These are phyloP conservation scores for Nidula niveotomentosa DNA, from an alignment of 1,284 basidiomycete species.

Conservation along the genomic window DNA sequence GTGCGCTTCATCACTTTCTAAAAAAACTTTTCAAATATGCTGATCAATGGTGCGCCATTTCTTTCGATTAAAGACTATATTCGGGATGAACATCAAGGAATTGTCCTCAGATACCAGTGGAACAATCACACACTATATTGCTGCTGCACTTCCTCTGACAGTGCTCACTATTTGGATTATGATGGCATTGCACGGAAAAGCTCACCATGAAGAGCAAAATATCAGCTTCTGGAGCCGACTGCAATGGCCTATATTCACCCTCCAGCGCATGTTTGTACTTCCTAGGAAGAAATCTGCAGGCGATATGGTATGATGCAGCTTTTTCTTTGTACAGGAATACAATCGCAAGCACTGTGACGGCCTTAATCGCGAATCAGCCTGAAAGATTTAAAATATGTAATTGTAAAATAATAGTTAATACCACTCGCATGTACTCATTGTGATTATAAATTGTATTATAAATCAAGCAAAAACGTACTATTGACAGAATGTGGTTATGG, in stretches of 20 bases:
- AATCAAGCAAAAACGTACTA: too few species aligned
- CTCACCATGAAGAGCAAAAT: constrained; percentile 2
- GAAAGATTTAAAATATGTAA: too few species aligned
- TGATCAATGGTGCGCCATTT: background rate
- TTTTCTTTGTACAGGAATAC: too few species aligned
- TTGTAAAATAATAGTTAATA: too few species aligned
- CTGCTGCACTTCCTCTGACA: constrained; percentile 40
- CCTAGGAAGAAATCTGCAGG: constrained; percentile 10
- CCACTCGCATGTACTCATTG: too few species aligned
- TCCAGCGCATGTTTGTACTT: background rate
- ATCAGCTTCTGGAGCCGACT: constrained; percentile 6
- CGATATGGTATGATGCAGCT: constrained; percentile 2
- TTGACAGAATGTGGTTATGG: too few species aligned
- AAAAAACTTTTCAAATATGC: too few species aligned
- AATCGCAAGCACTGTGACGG: too few species aligned
- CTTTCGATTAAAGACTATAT: constrained; percentile 32
- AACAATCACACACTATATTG: constrained; percentile 39
- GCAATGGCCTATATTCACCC: constrained; percentile 6
- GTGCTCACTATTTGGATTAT: constrained; percentile 46
- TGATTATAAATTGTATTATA: too few species aligned
- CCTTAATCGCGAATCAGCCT: too few species aligned
- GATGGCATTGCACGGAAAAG: constrained; percentile 30
- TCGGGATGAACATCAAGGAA: constrained; percentile 51
- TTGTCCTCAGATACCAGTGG: constrained; percentile 32
- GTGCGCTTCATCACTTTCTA: too few species aligned